phyloP scores from a whole-genome alignment of 2,329 filamentous ascomycete genomes.

The Fusarium miscanthi region DNA sequence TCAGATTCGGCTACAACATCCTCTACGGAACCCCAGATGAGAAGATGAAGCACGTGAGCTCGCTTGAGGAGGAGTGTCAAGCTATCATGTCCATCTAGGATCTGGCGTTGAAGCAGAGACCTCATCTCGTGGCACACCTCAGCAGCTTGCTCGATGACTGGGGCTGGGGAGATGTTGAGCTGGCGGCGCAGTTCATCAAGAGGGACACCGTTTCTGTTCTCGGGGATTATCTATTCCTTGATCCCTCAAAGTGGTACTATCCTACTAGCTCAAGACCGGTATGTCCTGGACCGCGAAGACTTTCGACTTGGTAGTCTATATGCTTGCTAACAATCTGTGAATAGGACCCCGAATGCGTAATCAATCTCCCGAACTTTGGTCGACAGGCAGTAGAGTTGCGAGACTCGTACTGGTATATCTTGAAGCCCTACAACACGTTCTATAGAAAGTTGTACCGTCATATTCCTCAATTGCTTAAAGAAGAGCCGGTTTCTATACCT shows the following conservation, averaged over 20 bases:
- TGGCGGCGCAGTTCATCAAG: background rate
- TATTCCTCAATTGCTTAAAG: background rate
- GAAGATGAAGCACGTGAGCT: background rate
- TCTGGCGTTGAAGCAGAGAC: background rate
- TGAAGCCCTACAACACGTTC: background rate
- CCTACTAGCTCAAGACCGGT: slow-evolving; percentile 2
- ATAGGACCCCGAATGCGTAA: slow-evolving; percentile 2
- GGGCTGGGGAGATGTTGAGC: slow-evolving; percentile 16
- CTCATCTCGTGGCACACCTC: background rate
- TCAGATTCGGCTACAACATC: slow-evolving; percentile 32
- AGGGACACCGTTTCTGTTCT: background rate
- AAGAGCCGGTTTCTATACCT: background rate
- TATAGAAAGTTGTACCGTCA: slow-evolving; percentile 6
- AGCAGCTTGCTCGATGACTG: slow-evolving; percentile 20
- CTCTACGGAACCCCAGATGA: background rate
- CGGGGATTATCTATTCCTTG: background rate
- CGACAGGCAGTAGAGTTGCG: slow-evolving; percentile 6
- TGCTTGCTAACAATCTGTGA: background rate
- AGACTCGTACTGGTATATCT: slow-evolving; percentile 19
- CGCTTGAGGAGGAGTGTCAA: background rate
- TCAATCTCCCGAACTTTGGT: slow-evolving; percentile 7
- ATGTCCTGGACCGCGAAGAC: background rate
- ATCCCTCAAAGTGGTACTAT: slow-evolving; percentile 26
- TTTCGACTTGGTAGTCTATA: background rate
- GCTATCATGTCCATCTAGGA: slow-evolving; percentile 30